Conservation (phyloP, 208 protist species). For the Herpetomonas samuelpessoai region DNA sequence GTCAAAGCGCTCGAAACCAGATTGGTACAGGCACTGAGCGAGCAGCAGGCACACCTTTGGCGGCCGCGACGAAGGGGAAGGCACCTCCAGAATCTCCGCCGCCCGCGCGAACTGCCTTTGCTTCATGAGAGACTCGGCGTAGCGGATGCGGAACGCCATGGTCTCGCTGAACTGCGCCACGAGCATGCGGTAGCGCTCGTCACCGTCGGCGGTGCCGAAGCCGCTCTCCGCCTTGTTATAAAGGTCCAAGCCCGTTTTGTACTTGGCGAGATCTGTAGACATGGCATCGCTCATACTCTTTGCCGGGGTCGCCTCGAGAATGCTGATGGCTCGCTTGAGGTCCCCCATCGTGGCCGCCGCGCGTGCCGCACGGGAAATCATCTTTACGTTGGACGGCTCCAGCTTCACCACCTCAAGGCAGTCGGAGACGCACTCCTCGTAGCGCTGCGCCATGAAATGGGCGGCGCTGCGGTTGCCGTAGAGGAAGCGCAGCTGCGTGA, state of each 20-base stretch:
- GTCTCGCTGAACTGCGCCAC: slow-evolving; percentile 77
- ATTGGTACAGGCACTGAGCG: slow-evolving; percentile 73
- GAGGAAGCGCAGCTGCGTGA: slow-evolving; percentile 56
- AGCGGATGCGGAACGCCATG: slow-evolving; percentile 71
- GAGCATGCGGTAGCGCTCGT: slow-evolving; percentile 80
- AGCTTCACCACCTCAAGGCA: slow-evolving; percentile 72
- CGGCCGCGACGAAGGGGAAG: slow-evolving; percentile 43
- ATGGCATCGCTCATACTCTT: slow-evolving; percentile 32
- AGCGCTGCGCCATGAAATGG: slow-evolving; percentile 84
- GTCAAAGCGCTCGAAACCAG: slow-evolving; percentile 87
- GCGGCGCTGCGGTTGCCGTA: slow-evolving; percentile 89
- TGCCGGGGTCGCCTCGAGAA: slow-evolving; percentile 53
- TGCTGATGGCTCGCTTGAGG: slow-evolving; percentile 49
- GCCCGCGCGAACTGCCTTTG: slow-evolving; percentile 62
- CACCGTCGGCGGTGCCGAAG: slow-evolving; percentile 77
- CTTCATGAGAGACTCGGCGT: slow-evolving; percentile 66
- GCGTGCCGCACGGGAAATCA: slow-evolving; percentile 69
- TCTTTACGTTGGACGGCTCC: slow-evolving; percentile 70
- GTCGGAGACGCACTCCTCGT: slow-evolving; percentile 76
- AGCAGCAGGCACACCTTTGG: slow-evolving; percentile 56
- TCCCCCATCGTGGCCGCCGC: slow-evolving; percentile 81
- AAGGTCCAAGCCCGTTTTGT: slow-evolving; percentile 52
- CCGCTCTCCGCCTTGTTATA: slow-evolving; percentile 50
- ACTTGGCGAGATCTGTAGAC: slow-evolving; percentile 46
- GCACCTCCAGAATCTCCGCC: slow-evolving; percentile 61